phyloP scores from a whole-genome alignment of 495 filamentous ascomycete genomes.

The Hypoxylon fragiforme region DNA sequence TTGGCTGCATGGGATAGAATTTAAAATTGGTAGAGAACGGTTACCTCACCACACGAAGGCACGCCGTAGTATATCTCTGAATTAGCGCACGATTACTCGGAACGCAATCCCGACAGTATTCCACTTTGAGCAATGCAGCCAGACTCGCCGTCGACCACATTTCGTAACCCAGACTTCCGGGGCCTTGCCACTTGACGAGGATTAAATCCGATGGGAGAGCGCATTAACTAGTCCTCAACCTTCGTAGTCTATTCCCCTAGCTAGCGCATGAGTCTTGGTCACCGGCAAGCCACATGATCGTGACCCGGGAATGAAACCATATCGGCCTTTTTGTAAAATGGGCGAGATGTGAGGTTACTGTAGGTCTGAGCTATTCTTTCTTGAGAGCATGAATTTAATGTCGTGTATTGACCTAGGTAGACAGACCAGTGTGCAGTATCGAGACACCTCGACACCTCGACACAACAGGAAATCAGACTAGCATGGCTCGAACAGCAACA shows the following conservation, averaged over 20 bases:
- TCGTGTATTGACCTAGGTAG: too few species aligned
- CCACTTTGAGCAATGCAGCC: slow-evolving; percentile 5
- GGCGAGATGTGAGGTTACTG: neutral
- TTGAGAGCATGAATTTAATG: too few species aligned
- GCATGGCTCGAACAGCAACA: neutral
- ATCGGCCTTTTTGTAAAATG: neutral
- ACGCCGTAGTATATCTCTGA: slow-evolving; percentile 13
- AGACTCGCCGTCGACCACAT: slow-evolving; percentile 6
- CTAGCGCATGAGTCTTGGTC: slow-evolving; percentile 11
- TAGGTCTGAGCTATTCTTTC: neutral
- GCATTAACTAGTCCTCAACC: neutral
- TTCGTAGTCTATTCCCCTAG: slow-evolving; percentile 4
- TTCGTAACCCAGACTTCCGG: slow-evolving; percentile 8
- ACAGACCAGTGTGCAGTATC: too few species aligned
- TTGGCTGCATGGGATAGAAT: slow-evolving; percentile 24
- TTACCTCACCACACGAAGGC: slow-evolving; percentile 19
- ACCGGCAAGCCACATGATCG: slow-evolving; percentile 10
- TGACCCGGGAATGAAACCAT: neutral
- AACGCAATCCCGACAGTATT: slow-evolving; percentile 27
- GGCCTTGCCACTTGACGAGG: slow-evolving; percentile 15
- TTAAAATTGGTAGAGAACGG: slow-evolving; percentile 9
- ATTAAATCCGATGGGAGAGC: slow-evolving; percentile 27
- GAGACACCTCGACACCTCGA: too few species aligned
- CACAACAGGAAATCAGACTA: too few species aligned
- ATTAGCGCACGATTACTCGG: slow-evolving; percentile 14